These are phyloP conservation scores for Wakefieldia striispora DNA, from an alignment of 768 basidiomycete species.

Conservation along the genomic window DNA sequence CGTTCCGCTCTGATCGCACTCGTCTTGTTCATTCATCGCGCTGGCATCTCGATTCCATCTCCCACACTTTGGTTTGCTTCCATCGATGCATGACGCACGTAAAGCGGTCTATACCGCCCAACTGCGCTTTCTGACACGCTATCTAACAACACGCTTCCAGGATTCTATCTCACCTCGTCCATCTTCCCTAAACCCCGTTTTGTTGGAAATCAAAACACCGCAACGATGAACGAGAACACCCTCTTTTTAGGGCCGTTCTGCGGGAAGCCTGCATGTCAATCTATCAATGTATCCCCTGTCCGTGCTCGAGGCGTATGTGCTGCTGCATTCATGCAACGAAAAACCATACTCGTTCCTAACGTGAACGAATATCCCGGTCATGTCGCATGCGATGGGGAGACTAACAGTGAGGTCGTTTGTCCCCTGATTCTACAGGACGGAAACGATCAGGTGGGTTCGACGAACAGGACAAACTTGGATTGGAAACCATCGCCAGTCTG, in stretches of 20 bases:
- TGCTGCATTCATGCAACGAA: constrained; percentile 58
- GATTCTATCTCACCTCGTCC: constrained; percentile 77
- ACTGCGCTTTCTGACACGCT: constrained; percentile 17
- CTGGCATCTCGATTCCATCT: background rate
- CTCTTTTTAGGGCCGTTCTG: constrained; percentile 82
- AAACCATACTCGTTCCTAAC: constrained; percentile 68
- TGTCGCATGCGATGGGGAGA: constrained; percentile 90
- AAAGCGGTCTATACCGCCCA: background rate
- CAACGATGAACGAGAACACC: constrained; percentile 9
- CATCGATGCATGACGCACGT: background rate
- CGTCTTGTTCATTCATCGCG: background rate
- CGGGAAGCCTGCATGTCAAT: constrained; percentile 90
- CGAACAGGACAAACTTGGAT: constrained; percentile 71
- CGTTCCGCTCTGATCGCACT: background rate
- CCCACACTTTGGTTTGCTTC: background rate
- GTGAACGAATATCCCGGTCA: constrained; percentile 87
- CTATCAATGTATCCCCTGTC: constrained; percentile 58
- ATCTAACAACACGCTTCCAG: constrained; percentile 41
- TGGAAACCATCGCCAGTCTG: constrained; percentile 69
- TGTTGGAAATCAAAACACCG: constrained; percentile 13
- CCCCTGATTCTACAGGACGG: constrained; percentile 53
- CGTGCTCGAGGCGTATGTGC: constrained; percentile 81
- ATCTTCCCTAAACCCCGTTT: constrained; percentile 54
- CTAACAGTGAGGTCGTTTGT: constrained; percentile 86
- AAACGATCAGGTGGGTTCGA: constrained; percentile 58